Percentiles rank a stretch among this genome's conserved stretches.
Conservation (phyloP, 768 basidiomycete genomes). For the Leucocoprinus leucothites region DNA sequence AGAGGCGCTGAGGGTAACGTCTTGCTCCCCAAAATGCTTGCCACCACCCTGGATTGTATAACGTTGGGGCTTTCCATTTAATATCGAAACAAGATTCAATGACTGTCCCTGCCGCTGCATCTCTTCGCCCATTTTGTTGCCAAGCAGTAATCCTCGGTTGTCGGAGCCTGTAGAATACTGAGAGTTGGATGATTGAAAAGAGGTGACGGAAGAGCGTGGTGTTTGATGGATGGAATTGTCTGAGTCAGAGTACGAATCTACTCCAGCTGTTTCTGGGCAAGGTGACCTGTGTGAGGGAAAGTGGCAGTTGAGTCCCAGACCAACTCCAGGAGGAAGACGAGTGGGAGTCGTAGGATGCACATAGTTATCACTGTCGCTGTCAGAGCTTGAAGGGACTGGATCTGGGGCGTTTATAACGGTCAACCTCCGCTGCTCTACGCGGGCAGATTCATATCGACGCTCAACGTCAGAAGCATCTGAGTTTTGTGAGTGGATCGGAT, state of each 20-base stretch:
- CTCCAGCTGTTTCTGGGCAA: background rate
- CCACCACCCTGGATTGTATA: background rate
- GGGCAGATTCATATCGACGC: constrained; percentile 34
- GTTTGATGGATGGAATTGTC: background rate
- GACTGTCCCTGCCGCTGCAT: background rate
- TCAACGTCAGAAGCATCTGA: constrained; percentile 45
- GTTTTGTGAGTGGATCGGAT: constrained; percentile 18
- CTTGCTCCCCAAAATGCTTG: constrained; percentile 27
- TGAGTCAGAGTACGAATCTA: background rate
- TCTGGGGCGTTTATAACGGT: constrained; percentile 44
- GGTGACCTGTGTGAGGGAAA: constrained; percentile 5
- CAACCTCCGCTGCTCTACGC: constrained; percentile 36
- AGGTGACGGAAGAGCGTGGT: background rate
- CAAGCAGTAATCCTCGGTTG: background rate
- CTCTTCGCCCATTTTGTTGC: background rate
- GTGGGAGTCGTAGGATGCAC: background rate
- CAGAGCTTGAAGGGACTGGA: constrained; percentile 29
- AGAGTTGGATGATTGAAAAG: constrained; percentile 2
- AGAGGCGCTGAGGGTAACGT: constrained; percentile 33
- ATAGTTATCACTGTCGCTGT: constrained; percentile 33
- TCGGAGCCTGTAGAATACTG: constrained; percentile 2
- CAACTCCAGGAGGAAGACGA: background rate
- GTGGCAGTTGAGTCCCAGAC: constrained; percentile 23
- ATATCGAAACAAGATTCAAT: background rate
- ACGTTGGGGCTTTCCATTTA: background rate